Conservation (phyloP, 108 stramenopile genomes). For the Fragilaria crotonensis region DNA sequence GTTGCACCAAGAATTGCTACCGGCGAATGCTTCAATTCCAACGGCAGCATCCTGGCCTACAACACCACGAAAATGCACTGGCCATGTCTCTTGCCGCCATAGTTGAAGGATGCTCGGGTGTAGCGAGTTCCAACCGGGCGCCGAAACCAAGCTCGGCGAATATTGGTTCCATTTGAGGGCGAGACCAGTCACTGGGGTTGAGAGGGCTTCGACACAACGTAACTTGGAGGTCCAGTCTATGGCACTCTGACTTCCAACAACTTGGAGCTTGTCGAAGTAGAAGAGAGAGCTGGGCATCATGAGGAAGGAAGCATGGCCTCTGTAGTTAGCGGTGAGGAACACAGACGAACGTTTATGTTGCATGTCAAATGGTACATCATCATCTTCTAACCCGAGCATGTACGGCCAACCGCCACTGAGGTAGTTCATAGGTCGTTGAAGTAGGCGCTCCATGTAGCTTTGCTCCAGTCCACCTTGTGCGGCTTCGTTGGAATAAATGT, state of each 20-base stretch:
- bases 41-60: conserved; percentile 36
- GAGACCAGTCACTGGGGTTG: conserved; percentile 15
- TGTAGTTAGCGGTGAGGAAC: conserved; percentile 52
- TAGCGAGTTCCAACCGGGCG: too few species aligned
- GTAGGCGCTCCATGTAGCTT: conserved; percentile 58
- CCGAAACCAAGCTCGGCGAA: too few species aligned
- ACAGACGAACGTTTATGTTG: conserved; percentile 33
- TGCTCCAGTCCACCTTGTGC: conserved; percentile 23
- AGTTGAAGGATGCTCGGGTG: too few species aligned
- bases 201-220: conserved; percentile 38
- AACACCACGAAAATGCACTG: conserved; percentile 61
- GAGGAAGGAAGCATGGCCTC: conserved; percentile 55
- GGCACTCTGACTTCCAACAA: too few species aligned
- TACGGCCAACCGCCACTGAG: conserved; percentile 44
- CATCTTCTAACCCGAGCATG: conserved; percentile 45
- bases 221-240: conserved; percentile 34
- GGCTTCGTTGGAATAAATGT: conserved; percentile 29
- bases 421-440: conserved; percentile 45
- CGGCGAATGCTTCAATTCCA: conserved; percentile 36
- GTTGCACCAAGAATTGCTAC: conserved; percentile 67
- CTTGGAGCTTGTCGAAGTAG: conserved; percentile 48
- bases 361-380: conserved; percentile 46
- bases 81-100: conserved; percentile 40
- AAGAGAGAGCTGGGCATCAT: conserved; percentile 59
- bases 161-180: too few species aligned